These are phyloP conservation scores for Arabis alpina DNA, from an alignment of 345 rosid species.

Conservation along the genomic window DNA sequence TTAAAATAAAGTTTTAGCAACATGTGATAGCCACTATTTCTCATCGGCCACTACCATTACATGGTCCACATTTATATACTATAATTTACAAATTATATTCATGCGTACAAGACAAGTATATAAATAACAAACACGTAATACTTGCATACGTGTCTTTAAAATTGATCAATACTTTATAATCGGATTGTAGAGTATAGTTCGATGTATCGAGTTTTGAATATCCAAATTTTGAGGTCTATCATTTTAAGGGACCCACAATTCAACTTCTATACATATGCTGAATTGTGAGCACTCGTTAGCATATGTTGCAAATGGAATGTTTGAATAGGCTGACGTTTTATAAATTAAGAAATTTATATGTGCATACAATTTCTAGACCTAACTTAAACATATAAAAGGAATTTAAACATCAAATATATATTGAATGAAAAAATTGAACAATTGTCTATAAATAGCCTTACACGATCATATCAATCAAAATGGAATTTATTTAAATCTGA, in stretches of 20 bases:
- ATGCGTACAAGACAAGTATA: constrained; percentile 24
- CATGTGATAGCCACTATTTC: constrained; percentile 33
- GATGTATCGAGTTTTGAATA: constrained; percentile 33
- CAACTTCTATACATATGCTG: too few relatives aligned
- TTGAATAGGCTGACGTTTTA: too few relatives aligned
- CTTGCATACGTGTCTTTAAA: constrained; percentile 27
- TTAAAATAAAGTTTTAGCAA: constrained; percentile 21
- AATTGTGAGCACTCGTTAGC: too few relatives aligned
- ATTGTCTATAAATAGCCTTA: too few relatives aligned
- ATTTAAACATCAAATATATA: too few relatives aligned
- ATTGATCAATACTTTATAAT: constrained; percentile 4
- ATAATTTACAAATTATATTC: constrained; percentile 2
- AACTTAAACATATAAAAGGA: too few relatives aligned
- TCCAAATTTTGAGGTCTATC: constrained; percentile 4
- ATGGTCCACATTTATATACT: constrained; percentile 28
- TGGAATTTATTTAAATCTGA: too few relatives aligned
- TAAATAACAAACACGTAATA: constrained; percentile 24
- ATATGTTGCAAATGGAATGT: too few relatives aligned
- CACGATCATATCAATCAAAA: too few relatives aligned
- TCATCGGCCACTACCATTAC: constrained; percentile 31
- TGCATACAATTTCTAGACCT: too few relatives aligned
- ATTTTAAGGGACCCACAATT: not conserved
- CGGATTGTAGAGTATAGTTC: constrained; percentile 12
- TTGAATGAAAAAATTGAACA: too few relatives aligned
- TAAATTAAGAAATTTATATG: too few relatives aligned